Evolutionary conservation across 805 yeast genomes (phyloP).

Genomic region (Jamesozyma piceae): DNA sequence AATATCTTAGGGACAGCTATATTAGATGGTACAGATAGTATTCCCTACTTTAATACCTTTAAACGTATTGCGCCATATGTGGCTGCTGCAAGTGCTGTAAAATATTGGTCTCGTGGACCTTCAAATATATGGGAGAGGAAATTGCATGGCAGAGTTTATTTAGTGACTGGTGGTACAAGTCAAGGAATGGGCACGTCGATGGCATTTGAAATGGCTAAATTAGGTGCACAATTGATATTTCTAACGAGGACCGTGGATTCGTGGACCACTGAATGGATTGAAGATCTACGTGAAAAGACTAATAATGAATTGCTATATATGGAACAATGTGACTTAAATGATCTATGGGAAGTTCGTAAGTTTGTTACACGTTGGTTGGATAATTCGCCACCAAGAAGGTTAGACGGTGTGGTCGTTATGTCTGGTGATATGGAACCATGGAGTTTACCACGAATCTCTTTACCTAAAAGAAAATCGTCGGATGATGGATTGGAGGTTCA

Average conservation of each 20-base stretch:
- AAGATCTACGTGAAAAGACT: constrained; percentile 63
- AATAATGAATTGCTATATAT: constrained; percentile 73
- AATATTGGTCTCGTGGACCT: constrained; percentile 72
- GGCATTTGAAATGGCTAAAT: constrained; percentile 59
- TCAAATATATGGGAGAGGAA: constrained; percentile 87
- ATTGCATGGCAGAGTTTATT: constrained; percentile 77
- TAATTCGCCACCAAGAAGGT: constrained; percentile 77
- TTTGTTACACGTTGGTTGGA: constrained; percentile 95
- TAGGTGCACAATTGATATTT: constrained; percentile 82
- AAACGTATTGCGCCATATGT: constrained; percentile 50
- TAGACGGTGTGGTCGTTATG: constrained; percentile 83
- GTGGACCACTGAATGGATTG: constrained; percentile 74
- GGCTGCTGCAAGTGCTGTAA: constrained; percentile 39
- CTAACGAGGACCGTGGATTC: constrained; percentile 56
- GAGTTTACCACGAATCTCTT: constrained; percentile 29
- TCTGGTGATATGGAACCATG: constrained; percentile 78
- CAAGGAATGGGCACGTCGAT: constrained; percentile 73
- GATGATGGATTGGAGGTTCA: constrained; percentile 82
- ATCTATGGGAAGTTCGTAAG: constrained; percentile 65
- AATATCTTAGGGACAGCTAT: constrained; percentile 64
- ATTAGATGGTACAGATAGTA: constrained; percentile 59
- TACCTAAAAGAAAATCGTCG: constrained; percentile 49
- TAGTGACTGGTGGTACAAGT: constrained; percentile 88
- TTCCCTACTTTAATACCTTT: constrained; percentile 66
- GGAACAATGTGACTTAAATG: constrained; percentile 77